Base-by-base conservation (phyloP, 2,329 filamentous ascomycete genomes). In the Aspergillus eucalypticola region DNA sequence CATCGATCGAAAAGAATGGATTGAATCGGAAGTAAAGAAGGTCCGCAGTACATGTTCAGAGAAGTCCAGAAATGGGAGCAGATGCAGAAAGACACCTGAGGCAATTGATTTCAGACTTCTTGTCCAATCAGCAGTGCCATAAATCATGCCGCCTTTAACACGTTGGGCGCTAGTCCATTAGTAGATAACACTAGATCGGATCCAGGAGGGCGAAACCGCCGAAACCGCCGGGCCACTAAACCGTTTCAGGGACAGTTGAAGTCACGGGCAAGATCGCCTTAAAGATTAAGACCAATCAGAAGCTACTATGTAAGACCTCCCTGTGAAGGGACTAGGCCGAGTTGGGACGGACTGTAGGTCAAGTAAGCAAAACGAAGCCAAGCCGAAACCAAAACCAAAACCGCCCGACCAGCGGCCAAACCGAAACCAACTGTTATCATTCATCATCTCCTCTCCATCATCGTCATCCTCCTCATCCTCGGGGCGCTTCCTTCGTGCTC, bases 151-250 rank as follows among this genome's bases (percentile, higher is more conserved):
- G 44, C 44, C 44, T 25, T 10, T 15, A 50, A 17, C 46, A 32
- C 46, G 27, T 50, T 50, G 46, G n/a, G 46, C 53, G 11, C 53
- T 55, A 35, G 32, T 35, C 32, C 32, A 35, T 35, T 35, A 13
- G 32, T 35, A 35, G 32, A 35, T 2, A 35, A 15, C 11, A 35
- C 32, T 35, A 55, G 42, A n/a, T 41, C n/a, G 8, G n/a, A 55
- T 55, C 10, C n/a, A 23, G 53, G 10, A 10, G 17, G 25, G 25
- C 53, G 23, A 55, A 55, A 55, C 53, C 53, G 41, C 53, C 53
- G 53, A 55, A 55, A 55, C 53, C 53, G 53, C 53, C 53, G 29
- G 25, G 39, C 41, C n/a, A 38, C 53, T 55, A 55, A 55, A 10
- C 53, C 39, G 25, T 55, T 55, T 29, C 25, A 35, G 29, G 39